Base-by-base conservation (phyloP, 768 basidiomycete species). In the Podaxis sp. region DNA sequence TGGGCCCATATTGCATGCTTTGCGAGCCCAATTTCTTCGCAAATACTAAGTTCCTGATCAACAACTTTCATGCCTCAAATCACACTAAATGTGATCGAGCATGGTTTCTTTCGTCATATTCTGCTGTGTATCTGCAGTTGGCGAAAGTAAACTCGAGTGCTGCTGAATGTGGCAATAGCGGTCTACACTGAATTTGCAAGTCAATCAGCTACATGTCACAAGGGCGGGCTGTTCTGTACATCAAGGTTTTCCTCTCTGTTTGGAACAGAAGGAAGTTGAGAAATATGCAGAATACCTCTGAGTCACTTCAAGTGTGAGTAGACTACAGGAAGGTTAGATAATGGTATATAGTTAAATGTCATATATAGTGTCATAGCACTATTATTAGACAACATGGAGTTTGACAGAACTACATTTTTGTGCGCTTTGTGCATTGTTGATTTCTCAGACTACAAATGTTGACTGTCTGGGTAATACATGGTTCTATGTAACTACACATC, bases 31-130 rank as follows among this genome's bases (percentile, higher is more conserved):
- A 69, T 1, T 76, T 74, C 58, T 78, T 78, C 61, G 63, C 56
- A 10, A 38, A 75, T 38, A 77, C 76, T 17, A 64, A 62, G 12
- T 77, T 77, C 37, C 53, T 71, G 8, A 74, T 78, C 36, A 76
- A 78, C 56, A 65, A 67, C 33, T 74, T 77, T 33, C 76, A 78
- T 65, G 67, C 73, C 1, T 64, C 56, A 10, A 74, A 70, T 17
- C 75, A 78, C 56, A 73, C 72, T 12, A 73, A 72, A 48, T 77
- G 77, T 62, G 64, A 69, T 0, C 65, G 61, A 2, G 73, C 74
- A 0, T 66, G 70, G 12, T 75, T 75, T 63, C 68, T 76, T 11
- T 64, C 66, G 22, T 71, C 63, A 11, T 74, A 77, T 75, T 4
- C 65, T 66, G 1, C 78, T 73, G 72, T 4, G 55, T 66, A 75